These are phyloP conservation scores for Eimeria acervulina DNA, from an alignment of 169 alveolate species.

Conservation along the genomic window DNA sequence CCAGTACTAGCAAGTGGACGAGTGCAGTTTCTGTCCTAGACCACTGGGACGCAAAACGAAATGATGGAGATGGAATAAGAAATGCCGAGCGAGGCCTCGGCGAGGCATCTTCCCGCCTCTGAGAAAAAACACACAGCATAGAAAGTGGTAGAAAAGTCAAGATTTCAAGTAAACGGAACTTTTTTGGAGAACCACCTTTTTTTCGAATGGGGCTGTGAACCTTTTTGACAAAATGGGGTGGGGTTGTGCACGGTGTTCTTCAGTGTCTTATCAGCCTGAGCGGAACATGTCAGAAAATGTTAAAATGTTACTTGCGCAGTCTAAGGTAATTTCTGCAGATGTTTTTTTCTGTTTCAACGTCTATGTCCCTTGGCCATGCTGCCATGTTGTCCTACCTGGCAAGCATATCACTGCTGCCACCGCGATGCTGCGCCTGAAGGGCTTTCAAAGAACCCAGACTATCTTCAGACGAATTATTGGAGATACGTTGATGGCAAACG, in stretches of 20 bases:
- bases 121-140: conserved; percentile 11
- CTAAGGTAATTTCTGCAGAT: background rate
- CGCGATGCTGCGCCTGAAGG: background rate
- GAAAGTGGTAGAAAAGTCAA: background rate
- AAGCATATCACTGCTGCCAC: background rate
- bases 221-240: background rate
- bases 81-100: background rate
- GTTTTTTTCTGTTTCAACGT: background rate
- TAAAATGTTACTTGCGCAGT: background rate
- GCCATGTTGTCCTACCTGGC: background rate
- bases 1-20: background rate
- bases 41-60: conserved; percentile 26
- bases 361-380: background rate
- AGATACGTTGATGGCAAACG: background rate
- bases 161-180: background rate
- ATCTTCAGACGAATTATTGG: background rate
- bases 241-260: conserved; percentile 30
- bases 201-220: conserved; percentile 25
- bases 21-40: conserved; percentile 4
- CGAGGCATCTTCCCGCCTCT: conserved; percentile 55
- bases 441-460: background rate
- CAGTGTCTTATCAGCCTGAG: background rate
- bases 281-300: background rate
- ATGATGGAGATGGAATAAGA: background rate
- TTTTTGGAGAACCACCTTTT: background rate